A percentile compares a stretch with the other conserved stretches of the same genome.
Evolutionary conservation across 495 filamentous ascomycete species (phyloP).

Genomic region (Hypoxylon trugodes): DNA sequence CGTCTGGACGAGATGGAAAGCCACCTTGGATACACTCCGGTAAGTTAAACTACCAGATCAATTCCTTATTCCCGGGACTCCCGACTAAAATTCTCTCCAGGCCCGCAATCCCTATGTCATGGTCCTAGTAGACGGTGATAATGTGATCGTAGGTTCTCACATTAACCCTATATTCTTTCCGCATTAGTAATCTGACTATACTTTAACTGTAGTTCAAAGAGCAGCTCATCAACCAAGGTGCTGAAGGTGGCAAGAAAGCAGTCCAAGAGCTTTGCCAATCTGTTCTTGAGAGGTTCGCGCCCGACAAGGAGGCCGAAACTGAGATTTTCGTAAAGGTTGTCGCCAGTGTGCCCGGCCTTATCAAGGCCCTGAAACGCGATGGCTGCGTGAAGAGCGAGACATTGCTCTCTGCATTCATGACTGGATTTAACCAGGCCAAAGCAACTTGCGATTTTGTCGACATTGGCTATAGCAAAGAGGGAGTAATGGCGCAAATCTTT

Average conservation of each 20-base stretch:
- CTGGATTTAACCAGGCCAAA: constrained; percentile 78
- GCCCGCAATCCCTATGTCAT: constrained; percentile 79
- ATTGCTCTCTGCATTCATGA: constrained; percentile 71
- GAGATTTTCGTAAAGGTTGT: constrained; percentile 75
- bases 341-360: constrained; percentile 71
- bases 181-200: background rate
- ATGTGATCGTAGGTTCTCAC: constrained; percentile 65
- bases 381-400: constrained; percentile 63
- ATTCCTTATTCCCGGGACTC: constrained; percentile 8
- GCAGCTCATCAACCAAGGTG: constrained; percentile 66
- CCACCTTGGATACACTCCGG: constrained; percentile 41
- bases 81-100: constrained; percentile 53
- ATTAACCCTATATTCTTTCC: background rate
- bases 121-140: constrained; percentile 80
- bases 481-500: constrained; percentile 76
- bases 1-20: constrained; percentile 47
- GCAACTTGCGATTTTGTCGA: constrained; percentile 79
- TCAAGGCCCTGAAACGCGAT: constrained; percentile 64
- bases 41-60: constrained; percentile 29
- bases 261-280: constrained; percentile 67
- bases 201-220: constrained; percentile 66
- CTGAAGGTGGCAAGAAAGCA: constrained; percentile 75
- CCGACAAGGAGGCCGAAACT: constrained; percentile 47
- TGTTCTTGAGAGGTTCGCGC: constrained; percentile 51
- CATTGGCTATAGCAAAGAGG: constrained; percentile 73